Conservation (phyloP, 192 early-diverging fungal genomes). For the Umbelopsis ramanniana region DNA sequence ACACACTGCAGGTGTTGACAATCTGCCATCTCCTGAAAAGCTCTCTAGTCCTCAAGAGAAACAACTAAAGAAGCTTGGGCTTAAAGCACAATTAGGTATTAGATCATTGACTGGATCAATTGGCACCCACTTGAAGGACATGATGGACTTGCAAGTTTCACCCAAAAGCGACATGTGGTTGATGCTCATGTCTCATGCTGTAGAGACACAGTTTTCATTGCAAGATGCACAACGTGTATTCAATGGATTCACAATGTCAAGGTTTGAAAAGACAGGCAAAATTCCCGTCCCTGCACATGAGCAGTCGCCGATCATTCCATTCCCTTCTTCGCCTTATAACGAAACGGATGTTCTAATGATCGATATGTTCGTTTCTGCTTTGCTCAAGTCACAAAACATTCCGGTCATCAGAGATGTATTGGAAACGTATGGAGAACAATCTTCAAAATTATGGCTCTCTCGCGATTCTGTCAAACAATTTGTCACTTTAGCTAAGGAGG, state of each 20-base stretch:
- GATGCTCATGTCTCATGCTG: conserved; percentile 16
- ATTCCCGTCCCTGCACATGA: conserved; percentile 37
- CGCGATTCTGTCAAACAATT: conserved; percentile 19
- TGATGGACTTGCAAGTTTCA: conserved; percentile 22
- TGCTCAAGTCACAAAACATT: conserved; percentile 37
- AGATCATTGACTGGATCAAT: background rate
- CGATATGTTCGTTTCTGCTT: conserved; percentile 32
- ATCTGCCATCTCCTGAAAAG: background rate
- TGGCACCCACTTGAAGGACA: conserved; percentile 28
- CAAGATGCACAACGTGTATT: conserved; percentile 30
- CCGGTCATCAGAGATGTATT: conserved; percentile 38
- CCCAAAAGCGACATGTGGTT: conserved; percentile 29
- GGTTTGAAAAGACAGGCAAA: conserved; percentile 35
- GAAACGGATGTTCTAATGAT: conserved; percentile 35
- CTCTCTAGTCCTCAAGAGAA: background rate
- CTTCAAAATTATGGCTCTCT: conserved; percentile 17
- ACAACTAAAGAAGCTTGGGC: background rate
- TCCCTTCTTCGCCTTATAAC: conserved; percentile 41
- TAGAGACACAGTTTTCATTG: background rate
- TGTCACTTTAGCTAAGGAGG: conserved; percentile 29
- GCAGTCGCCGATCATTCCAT: conserved; percentile 33
- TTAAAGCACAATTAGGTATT: conserved; percentile 1
- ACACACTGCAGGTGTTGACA: background rate
- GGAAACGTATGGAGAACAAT: conserved; percentile 27
- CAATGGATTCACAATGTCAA: conserved; percentile 39